phyloP scores from a whole-genome alignment of 257 asterid species.

The Henckelia pumila region DNA sequence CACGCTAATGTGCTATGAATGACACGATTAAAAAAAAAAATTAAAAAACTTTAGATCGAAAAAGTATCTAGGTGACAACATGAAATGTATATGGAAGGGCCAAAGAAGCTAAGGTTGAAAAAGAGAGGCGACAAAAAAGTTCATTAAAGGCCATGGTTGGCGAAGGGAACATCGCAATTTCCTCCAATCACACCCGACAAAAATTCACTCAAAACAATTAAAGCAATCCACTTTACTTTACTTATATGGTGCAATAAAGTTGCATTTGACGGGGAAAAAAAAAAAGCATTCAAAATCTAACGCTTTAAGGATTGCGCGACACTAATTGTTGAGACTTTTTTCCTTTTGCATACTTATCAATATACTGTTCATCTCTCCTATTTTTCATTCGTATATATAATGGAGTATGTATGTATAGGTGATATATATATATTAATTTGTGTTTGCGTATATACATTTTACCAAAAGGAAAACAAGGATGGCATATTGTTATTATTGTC shows the following conservation, averaged over 20 bases:
- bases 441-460: no score
- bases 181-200: not conserved
- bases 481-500: not conserved
- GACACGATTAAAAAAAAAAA: no score
- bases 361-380: no score
- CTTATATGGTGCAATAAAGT: not conserved
- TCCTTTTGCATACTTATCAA: no score
- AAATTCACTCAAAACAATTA: not conserved
- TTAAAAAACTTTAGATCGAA: not conserved
- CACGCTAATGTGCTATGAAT: no score
- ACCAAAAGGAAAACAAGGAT: no score
- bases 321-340: not conserved
- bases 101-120: not conserved
- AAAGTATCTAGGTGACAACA: not conserved
- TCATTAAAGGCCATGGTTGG: not conserved
- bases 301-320: not conserved
- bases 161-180: not conserved
- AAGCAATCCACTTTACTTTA: not conserved
- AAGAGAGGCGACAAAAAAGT: not conserved
- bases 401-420: no score
- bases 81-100: not conserved
- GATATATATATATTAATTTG: no score
- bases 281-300: not conserved
- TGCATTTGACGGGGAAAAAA: not conserved
- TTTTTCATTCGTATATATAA: no score